Conservation (phyloP, 192 early-diverging fungal species). For the Podila minutissima region DNA sequence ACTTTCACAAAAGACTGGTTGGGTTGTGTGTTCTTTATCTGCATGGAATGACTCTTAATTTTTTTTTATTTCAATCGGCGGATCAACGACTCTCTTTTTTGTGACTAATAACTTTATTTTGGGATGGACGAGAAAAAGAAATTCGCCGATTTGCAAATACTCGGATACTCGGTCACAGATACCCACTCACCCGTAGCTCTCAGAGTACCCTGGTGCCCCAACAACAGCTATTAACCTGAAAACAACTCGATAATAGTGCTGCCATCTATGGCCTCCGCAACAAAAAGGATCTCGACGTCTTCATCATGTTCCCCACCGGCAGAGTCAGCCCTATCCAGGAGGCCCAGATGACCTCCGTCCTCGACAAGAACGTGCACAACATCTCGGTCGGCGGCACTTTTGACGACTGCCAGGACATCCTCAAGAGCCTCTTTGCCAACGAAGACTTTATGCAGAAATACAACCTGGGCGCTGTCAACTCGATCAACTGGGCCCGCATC, state of each 20-base stretch:
- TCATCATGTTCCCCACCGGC: constrained; percentile 91
- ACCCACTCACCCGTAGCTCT: not conserved
- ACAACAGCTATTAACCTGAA: not conserved
- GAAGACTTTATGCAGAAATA: constrained; percentile 76
- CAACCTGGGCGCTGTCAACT: constrained; percentile 95
- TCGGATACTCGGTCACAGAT: not conserved
- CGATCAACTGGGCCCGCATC: constrained; percentile 99
- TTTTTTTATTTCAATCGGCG: constrained; percentile 7
- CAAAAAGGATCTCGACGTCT: constrained; percentile 93
- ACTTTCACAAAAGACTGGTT: not conserved
- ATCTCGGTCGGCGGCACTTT: constrained; percentile 94
- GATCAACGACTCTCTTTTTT: constrained; percentile 1
- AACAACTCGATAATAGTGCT: constrained; percentile 66
- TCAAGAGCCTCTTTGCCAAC: constrained; percentile 91
- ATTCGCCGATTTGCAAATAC: constrained; percentile 4
- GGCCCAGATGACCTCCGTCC: constrained; percentile 97
- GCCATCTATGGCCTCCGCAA: constrained; percentile 93
- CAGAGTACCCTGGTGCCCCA: not conserved
- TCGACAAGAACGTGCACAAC: constrained; percentile 94
- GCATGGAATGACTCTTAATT: constrained; percentile 11
- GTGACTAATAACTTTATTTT: constrained; percentile 7
- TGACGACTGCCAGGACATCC: constrained; percentile 97
- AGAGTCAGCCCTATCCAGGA: constrained; percentile 95
- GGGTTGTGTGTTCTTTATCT: not conserved
- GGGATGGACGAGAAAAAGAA: constrained; percentile 8